Base-by-base conservation (phyloP, 306 rosid genomes). In the Hippophae rhamnoides region DNA sequence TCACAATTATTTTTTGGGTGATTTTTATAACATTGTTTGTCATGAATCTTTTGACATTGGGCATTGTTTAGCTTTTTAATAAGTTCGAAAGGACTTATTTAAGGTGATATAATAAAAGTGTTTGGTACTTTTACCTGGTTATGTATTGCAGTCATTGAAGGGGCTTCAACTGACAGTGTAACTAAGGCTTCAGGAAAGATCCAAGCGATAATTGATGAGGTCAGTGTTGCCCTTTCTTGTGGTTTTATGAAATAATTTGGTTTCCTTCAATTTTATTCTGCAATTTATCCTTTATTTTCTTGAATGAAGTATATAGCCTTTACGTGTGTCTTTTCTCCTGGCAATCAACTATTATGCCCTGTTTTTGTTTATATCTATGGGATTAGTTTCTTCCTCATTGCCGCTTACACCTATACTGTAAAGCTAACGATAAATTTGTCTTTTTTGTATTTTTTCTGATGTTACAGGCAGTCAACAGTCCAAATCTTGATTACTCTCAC, bases 401-500 rank as follows among this genome's bases (percentile, higher is more conserved):
- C 11, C 13, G 18, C 3, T 13, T 53, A 40, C 2, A 6, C 45
- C 18, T 44, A 49, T 12, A 11, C 41, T 61, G 9, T 9, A 14
- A 45, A 27, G 23, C 40, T 43, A 27, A 67, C 3, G 13, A 41
- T 50, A 41, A n/a, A 53, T 9, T 10, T 27, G 38, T 44, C 50
- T 49, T 13, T 12, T 47, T 40, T 6, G 38, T 12, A 56, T 43
- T 59, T 41, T 41, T 47, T 23, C 46, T 67, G 49, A 47, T 46
- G 42, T 52, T 65, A 57, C 93, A 87, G 98, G 71, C 69, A 10
- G 89, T 85, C 44, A 83, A 67, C 12, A 83, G 98, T 75, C 82
- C 82, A 41, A 83, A 45, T 78, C 87, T 92, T 54, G 92, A 85
- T 73, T 92, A 87, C 69, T 85, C 95, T 25, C 96, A 92, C 78